Base-by-base conservation (phyloP, 495 filamentous ascomycete species). In the Daldinia caldariorum region DNA sequence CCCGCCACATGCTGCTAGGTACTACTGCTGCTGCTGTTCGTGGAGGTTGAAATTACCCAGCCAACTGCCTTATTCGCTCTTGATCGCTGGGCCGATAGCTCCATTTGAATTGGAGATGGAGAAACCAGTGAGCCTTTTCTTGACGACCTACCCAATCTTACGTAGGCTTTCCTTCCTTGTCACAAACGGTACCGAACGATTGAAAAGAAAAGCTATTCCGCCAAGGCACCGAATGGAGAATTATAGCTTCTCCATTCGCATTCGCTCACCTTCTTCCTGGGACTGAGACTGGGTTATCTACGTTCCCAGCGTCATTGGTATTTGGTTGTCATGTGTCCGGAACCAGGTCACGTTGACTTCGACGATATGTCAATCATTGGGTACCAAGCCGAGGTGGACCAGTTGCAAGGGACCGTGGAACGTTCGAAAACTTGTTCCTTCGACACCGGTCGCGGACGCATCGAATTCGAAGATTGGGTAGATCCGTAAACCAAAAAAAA, bases 341-440 rank as follows among this genome's bases (percentile, higher is more conserved):
- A 47, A 39, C 55, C 12, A 68, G 70, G 70, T 72, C 70, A 68
- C 51, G 65, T 34, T 58, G 56, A 72, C 57, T 53, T 47, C 29
- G 14, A 47, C 70, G 57, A 66, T 69, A 61, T 72, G 39, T 31
- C 50, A 63, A 47, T 39, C 53, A 72, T 72, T 72, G 70, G 70
- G 57, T 72, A 72, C 61, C 65, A 66, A 69, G 38, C 38, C 61
- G 26, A 31, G 51, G 65, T 65, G 70, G 70, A 58, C 34, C 58
- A 47, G 65, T 62, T 43, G 61, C 65, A 69, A 68, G 70, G 70
- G 61, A 65, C 61, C 57, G 34, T 72, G 39, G 70, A 72, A 72
- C 51, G 63, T 66, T 72, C 65, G 43, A 72, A 72, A 72, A 65
- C 70, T 69, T 72, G 70, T 72, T 72, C 70, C 70, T 66, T 69